A percentile compares a stretch with the other conserved stretches of the same genome.
phyloP scores from a whole-genome alignment of 306 rosid genomes.

The Mimosa pudica region DNA sequence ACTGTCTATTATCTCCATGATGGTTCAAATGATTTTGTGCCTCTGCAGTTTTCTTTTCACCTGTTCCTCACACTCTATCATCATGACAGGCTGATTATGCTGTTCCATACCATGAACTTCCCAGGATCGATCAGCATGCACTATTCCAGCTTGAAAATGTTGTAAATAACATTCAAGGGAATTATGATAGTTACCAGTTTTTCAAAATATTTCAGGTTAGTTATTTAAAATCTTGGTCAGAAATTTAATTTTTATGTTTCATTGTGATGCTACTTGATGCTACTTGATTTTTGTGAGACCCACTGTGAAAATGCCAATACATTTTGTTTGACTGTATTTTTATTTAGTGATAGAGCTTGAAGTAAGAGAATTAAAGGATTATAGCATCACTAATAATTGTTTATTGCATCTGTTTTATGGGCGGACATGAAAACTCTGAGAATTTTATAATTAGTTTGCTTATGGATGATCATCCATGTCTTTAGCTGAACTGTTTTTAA shows the following conservation, averaged over 20 bases:
- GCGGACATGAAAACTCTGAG: not conserved
- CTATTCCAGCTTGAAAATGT: slow-evolving; percentile 92
- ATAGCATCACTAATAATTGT: not conserved
- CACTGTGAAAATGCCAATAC: slow-evolving; percentile 9
- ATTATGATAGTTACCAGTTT: slow-evolving; percentile 89
- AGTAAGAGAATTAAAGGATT: not conserved
- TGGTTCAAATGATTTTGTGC: slow-evolving; percentile 20
- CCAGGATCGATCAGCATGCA: slow-evolving; percentile 85
- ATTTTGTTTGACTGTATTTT: slow-evolving; percentile 27
- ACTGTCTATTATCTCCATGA: slow-evolving; percentile 20
- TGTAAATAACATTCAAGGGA: slow-evolving; percentile 68
- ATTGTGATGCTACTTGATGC: slow-evolving; percentile 19
- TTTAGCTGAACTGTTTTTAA: slow-evolving; percentile 28
- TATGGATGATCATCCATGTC: slow-evolving; percentile 23
- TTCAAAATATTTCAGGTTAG: slow-evolving; percentile 95
- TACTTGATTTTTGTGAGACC: not conserved
- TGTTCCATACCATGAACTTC: slow-evolving; percentile 78
- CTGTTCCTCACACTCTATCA: slow-evolving; percentile 30
- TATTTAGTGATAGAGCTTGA: not conserved
- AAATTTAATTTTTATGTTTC: slow-evolving; percentile 7
- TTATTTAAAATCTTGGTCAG: slow-evolving; percentile 25
- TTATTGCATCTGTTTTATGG: not conserved
- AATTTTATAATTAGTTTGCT: slow-evolving; percentile 16
- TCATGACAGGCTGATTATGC: slow-evolving; percentile 66
- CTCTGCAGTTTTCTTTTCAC: slow-evolving; percentile 6